Base-by-base conservation (phyloP, 2,329 filamentous ascomycete genomes). In the Colletotrichum navitas region DNA sequence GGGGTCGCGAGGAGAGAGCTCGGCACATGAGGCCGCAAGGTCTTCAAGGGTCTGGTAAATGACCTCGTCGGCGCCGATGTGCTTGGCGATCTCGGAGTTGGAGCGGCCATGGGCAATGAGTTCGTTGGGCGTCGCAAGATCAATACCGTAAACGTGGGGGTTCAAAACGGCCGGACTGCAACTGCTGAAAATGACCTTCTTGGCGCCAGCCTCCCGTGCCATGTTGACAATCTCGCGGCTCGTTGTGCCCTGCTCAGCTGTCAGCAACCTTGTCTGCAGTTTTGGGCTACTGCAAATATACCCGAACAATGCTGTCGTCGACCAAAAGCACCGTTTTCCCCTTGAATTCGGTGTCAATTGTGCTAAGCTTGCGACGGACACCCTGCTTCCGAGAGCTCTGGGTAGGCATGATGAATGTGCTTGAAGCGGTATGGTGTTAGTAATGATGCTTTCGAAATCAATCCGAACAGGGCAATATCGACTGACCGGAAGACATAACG, bases 221-320 rank as follows among this genome's bases (percentile, higher is more conserved):
- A 97, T 97, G 72, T 79, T 77, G 10, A 82, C 79, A 73, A 80
- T 80, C 79, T 94, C 76, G 93, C 93, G 59, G 12, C 92, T 79
- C 5, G 94, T 97, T 0, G 93, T 97, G 61, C 94, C 34, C 56
- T 24, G 14, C 10, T 24, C 16, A 24, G 56, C n/a, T 29, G 36
- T 58, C 26, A 58, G 34, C 39, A n/a, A 39, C 3, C n/a, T 58
- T 58, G 55, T 16, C 34, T 41, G 21, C 29, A 34, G 26, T 54
- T 54, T 18, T 34, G 32, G 18, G 18, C 24, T 21, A 18, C 29
- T 12, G 51, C n/a, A 21, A 34, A 55, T 29, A 55, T 55, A 55
- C 95, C 47, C 95, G 89, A 5, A 97, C 95, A 71, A 97, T 94
- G 76, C 91, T 94, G 82, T 98, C 95, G 76, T 98, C 95, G 1